phyloP scores from a whole-genome alignment of 768 basidiomycete species.

The Leccinum aurantiacum region DNA sequence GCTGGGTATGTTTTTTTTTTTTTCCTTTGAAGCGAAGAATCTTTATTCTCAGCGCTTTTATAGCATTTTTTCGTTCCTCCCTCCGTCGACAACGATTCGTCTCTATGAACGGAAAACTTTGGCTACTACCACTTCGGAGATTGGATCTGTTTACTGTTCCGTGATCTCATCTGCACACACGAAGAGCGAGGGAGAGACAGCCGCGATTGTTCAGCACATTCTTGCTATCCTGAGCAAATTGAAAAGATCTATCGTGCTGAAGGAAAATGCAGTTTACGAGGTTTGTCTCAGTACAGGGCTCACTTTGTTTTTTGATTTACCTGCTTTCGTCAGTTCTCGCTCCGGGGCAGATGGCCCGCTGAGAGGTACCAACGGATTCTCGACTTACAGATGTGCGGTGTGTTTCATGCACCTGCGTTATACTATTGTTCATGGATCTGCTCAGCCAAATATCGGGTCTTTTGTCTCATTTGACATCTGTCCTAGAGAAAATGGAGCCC shows the following conservation, averaged over 20 bases:
- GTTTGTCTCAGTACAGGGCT: slow-evolving; percentile 33
- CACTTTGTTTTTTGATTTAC: background rate
- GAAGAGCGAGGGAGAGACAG: slow-evolving; percentile 47
- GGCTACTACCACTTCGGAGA: slow-evolving; percentile 63
- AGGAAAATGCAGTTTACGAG: slow-evolving; percentile 65
- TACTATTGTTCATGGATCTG: slow-evolving; percentile 5
- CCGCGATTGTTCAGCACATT: slow-evolving; percentile 60
- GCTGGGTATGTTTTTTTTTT: slow-evolving; percentile 77
- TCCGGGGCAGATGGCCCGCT: slow-evolving; percentile 79
- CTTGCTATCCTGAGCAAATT: slow-evolving; percentile 76
- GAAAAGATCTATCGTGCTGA: slow-evolving; percentile 55
- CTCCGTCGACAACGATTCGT: slow-evolving; percentile 75
- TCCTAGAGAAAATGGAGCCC: slow-evolving; percentile 69
- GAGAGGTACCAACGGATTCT: slow-evolving; percentile 69
- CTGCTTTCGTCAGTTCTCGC: slow-evolving; percentile 54
- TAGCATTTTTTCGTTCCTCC: slow-evolving; percentile 69
- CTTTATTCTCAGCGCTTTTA: slow-evolving; percentile 4
- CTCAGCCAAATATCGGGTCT: slow-evolving; percentile 65
- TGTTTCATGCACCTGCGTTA: background rate
- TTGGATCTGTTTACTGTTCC: slow-evolving; percentile 74
- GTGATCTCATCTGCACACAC: slow-evolving; percentile 71
- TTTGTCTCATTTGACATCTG: slow-evolving; percentile 71
- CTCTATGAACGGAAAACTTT: slow-evolving; percentile 69
- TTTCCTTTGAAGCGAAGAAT: background rate
- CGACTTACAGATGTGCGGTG: slow-evolving; percentile 63